These are phyloP conservation scores for Puccinia hordei DNA, from an alignment of 1,284 basidiomycete species.

Conservation along the genomic window DNA sequence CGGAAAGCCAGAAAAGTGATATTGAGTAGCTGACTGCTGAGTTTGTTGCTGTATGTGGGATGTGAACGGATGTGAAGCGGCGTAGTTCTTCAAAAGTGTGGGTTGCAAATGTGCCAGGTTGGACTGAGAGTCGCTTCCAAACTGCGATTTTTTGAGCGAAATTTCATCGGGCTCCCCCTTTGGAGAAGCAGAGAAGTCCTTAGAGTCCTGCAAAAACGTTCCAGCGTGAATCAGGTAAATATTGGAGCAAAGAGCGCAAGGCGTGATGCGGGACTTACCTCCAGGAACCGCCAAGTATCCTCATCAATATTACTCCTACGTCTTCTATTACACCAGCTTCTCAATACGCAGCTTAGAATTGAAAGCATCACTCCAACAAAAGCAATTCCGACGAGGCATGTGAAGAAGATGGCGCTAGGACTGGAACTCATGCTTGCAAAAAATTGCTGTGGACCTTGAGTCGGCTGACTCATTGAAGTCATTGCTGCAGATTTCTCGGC, in stretches of 20 bases:
- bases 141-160: neutral
- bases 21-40: neutral
- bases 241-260: neutral
- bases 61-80: slow-evolving; percentile 6
- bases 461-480: neutral
- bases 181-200: neutral
- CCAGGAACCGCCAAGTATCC: slow-evolving; percentile 31
- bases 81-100: slow-evolving; percentile 7
- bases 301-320: slow-evolving; percentile 16
- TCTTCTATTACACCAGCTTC: slow-evolving; percentile 29
- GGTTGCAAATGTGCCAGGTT: slow-evolving; percentile 7
- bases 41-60: slow-evolving; percentile 23
- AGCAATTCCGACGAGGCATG: slow-evolving; percentile 12
- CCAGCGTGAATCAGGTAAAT: too few species aligned
- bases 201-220: neutral
- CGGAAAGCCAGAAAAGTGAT: neutral
- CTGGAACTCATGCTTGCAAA: slow-evolving; percentile 8
- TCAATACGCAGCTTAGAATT: slow-evolving; percentile 16
- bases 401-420: slow-evolving; percentile 9
- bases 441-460: slow-evolving; percentile 16
- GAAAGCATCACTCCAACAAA: slow-evolving; percentile 9
- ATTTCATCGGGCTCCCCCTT: neutral
- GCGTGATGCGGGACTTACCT: neutral
- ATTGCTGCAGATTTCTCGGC: neutral
- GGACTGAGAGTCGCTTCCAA: slow-evolving; percentile 16